Evolutionary conservation across 225 moss, liverwort and hornwort species (phyloP).

Genomic region (Ulota crispa): DNA sequence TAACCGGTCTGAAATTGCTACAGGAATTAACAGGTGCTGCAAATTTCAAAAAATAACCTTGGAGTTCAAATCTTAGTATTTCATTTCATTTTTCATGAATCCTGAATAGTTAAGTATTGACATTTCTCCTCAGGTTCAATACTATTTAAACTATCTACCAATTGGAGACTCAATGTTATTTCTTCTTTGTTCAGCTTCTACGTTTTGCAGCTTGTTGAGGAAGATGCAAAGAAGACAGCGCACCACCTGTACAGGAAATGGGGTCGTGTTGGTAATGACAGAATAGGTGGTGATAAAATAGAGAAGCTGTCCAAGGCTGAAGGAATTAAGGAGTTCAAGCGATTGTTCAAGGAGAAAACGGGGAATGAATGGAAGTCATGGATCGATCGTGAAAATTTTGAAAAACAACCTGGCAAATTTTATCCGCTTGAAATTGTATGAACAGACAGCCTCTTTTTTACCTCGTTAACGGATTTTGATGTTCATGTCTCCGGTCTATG

Average conservation of each 20-base stretch:
- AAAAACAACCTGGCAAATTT: constrained; percentile 91
- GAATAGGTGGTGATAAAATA: constrained; percentile 74
- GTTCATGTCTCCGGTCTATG: not conserved
- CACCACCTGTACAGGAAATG: constrained; percentile 88
- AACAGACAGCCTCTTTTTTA: not conserved
- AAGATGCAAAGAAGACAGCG: constrained; percentile 60
- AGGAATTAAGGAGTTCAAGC: constrained; percentile 77
- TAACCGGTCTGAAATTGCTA: constrained; percentile 84
- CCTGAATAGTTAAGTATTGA: not conserved
- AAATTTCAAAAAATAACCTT: not conserved
- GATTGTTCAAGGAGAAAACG: constrained; percentile 83
- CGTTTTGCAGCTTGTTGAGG: constrained; percentile 87
- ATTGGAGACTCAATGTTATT: not conserved
- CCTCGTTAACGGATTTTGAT: not conserved
- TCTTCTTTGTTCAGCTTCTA: constrained; percentile 68
- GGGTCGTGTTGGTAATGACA: constrained; percentile 89
- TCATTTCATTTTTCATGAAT: not conserved
- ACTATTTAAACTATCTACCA: not conserved
- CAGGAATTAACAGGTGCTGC: constrained; percentile 84
- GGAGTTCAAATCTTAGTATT: not conserved
- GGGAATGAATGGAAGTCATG: constrained; percentile 82
- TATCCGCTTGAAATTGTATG: constrained; percentile 89
- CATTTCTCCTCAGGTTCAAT: not conserved
- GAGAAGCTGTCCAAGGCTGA: constrained; percentile 65
- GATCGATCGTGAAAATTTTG: constrained; percentile 71